phyloP scores from a whole-genome alignment of 768 basidiomycete genomes.

The Obba rivulosa region DNA sequence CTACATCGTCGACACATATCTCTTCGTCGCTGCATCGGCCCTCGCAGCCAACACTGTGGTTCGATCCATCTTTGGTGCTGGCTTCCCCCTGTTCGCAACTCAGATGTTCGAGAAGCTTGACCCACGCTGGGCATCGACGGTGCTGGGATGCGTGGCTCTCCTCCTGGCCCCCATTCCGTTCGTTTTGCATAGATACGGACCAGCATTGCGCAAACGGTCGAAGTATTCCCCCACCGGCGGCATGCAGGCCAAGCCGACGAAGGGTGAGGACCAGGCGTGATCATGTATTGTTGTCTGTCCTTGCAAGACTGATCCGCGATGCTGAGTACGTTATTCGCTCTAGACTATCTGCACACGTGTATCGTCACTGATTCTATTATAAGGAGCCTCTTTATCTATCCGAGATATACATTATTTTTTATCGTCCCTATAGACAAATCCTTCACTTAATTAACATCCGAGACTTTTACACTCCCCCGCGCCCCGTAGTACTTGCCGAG shows the following conservation, averaged over 20 bases:
- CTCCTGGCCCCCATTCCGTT: conserved; percentile 40
- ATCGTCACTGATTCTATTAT: too few species aligned
- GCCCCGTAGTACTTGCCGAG: too few species aligned
- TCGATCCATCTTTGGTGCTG: conserved; percentile 29
- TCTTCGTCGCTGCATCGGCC: conserved; percentile 53
- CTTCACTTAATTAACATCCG: too few species aligned
- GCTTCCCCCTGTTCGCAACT: conserved; percentile 21
- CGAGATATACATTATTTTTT: too few species aligned
- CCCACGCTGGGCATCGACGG: conserved; percentile 53
- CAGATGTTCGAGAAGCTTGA: conserved; percentile 49
- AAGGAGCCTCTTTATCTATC: too few species aligned
- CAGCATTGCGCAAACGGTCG: conserved; percentile 16
- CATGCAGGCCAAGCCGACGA: background rate
- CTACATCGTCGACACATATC: conserved; percentile 60
- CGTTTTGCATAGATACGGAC: conserved; percentile 20
- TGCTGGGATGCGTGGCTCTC: conserved; percentile 51
- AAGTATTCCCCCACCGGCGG: conserved; percentile 19
- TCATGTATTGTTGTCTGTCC: background rate
- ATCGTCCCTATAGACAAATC: too few species aligned
- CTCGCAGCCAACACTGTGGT: conserved; percentile 50
- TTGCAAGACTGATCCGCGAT: too few species aligned
- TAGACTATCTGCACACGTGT: too few species aligned
- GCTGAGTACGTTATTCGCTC: too few species aligned
- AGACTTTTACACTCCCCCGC: too few species aligned
- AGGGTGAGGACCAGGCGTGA: background rate